Evolutionary conservation across 2,329 filamentous ascomycete species (phyloP).

Genomic region (Talaromyces sp.): DNA sequence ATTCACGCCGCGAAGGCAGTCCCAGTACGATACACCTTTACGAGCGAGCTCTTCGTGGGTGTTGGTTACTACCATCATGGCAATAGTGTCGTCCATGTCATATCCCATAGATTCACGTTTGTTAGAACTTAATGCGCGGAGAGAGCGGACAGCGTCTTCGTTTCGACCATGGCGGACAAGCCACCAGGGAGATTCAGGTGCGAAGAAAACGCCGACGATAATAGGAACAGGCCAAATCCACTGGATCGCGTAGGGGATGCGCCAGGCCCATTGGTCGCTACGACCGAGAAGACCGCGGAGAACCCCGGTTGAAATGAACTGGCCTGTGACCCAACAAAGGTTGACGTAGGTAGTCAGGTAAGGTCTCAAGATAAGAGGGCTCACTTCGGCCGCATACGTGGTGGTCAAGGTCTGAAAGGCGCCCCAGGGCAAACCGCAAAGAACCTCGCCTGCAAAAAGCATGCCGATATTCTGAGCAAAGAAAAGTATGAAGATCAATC

Average conservation of each 20-base stretch:
- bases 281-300: conserved; percentile 42
- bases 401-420: conserved; percentile 54
- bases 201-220: conserved; percentile 42
- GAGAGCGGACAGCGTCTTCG: conserved; percentile 40
- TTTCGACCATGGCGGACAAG: conserved; percentile 43
- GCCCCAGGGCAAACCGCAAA: conserved; percentile 60
- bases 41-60: conserved; percentile 26
- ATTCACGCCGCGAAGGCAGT: conserved; percentile 32
- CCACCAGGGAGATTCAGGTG: conserved; percentile 54
- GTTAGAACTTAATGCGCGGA: conserved; percentile 36
- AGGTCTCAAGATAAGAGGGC: conserved; percentile 45
- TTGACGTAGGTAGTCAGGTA: conserved; percentile 57
- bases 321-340: conserved; percentile 57
- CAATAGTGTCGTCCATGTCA: conserved; percentile 46
- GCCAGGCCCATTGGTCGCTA: conserved; percentile 48
- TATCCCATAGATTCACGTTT: conserved; percentile 31
- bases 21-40: conserved; percentile 24
- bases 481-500: conserved; percentile 47
- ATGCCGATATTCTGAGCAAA: conserved; percentile 37
- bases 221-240: conserved; percentile 52
- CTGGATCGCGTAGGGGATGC: conserved; percentile 51
- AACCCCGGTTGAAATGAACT: conserved; percentile 51
- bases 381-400: conserved; percentile 53
- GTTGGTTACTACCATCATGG: conserved; percentile 59
- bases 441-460: conserved; percentile 59